Base-by-base conservation (phyloP, 2,329 filamentous ascomycete species). In the Daldinia eschscholtzii region DNA sequence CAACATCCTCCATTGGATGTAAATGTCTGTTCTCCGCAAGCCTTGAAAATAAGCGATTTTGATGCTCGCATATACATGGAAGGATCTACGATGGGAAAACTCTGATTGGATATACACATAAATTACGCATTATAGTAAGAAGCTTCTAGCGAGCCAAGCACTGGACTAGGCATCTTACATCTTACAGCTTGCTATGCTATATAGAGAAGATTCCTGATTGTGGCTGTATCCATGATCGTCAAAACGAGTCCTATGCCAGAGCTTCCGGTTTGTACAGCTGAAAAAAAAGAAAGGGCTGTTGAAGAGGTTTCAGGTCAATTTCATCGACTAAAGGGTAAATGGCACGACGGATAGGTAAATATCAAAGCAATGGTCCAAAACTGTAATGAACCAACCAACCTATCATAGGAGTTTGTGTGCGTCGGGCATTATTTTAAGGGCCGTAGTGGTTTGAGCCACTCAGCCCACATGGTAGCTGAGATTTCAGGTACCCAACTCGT, bases 1-100 rank as follows among this genome's bases (percentile, higher is more conserved):
- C 58, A 56, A 50, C 48, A 53, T 35, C n/a, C 48, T 52, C 33
- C 42, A 66, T 66, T 66, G 59, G 59, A 65, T 58, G 18, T 57
- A 41, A 57, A 33, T 18, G 42, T 7, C 18, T 33, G 41, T 44
- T 42, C 37, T 30, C 23, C 35, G 37, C 55, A 44, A 44, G 23
- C 13, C 37, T 18, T 56, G 15, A 30, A 26, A 56, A 59, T 41
- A 59, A 64, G 33, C 52, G 57, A 52, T 44, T 53, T 41, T 42
- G 20, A 64, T 56, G 12, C 55, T 42, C 30, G 12, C 30, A 42
- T 37, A 26, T n/a, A 37, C 30, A 55, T 35, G 18, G 37, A 15
- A 18, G 30, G 57, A 62, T 62, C 15, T 46, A n/a, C 2, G n/a
- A 39, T 57, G 33, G 26, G 56, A 18, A 30, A 9, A 37, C 5